Evolutionary conservation across 177 flowering plant species (phyloP).

Genomic region (Vitis hybrid): DNA sequence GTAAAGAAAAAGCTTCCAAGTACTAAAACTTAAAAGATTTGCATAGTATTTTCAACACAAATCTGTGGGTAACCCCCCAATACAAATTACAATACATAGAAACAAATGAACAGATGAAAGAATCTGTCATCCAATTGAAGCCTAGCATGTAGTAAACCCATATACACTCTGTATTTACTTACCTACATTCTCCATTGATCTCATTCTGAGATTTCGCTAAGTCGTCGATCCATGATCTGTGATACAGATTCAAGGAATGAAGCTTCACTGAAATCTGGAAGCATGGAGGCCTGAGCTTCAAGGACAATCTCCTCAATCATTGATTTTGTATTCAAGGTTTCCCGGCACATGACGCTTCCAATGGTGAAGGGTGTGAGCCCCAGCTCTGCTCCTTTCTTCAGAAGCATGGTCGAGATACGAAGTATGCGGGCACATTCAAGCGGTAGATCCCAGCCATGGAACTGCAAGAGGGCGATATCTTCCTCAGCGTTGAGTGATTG

Average conservation of each 20-base stretch:
- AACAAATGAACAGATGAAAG: no score
- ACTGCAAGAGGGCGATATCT: conserved; percentile 48
- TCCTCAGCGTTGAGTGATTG: conserved; percentile 44
- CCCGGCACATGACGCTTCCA: conserved; percentile 52
- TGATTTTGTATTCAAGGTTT: conserved; percentile 35
- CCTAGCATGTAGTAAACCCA: no score
- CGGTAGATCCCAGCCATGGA: conserved; percentile 49
- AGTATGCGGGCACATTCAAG: conserved; percentile 35
- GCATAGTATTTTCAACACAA: no score
- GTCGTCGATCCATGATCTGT: conserved; percentile 40
- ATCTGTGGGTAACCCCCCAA: no score
- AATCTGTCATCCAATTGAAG: no score
- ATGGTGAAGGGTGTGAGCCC: conserved; percentile 45
- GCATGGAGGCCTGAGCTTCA: conserved; percentile 37
- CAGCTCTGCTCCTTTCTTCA: conserved; percentile 43
- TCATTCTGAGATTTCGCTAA: conserved; percentile 20
- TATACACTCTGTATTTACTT: no score
- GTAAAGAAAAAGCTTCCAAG: no score
- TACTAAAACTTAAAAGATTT: no score
- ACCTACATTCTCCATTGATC: background rate
- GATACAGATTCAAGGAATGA: conserved; percentile 43
- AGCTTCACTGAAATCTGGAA: conserved; percentile 34
- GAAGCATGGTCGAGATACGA: conserved; percentile 53
- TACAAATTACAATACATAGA: no score
- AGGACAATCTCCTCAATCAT: conserved; percentile 44